These are phyloP conservation scores for Sugiyamaella chiloensis DNA, from an alignment of 805 yeast species.

Conservation along the genomic window DNA sequence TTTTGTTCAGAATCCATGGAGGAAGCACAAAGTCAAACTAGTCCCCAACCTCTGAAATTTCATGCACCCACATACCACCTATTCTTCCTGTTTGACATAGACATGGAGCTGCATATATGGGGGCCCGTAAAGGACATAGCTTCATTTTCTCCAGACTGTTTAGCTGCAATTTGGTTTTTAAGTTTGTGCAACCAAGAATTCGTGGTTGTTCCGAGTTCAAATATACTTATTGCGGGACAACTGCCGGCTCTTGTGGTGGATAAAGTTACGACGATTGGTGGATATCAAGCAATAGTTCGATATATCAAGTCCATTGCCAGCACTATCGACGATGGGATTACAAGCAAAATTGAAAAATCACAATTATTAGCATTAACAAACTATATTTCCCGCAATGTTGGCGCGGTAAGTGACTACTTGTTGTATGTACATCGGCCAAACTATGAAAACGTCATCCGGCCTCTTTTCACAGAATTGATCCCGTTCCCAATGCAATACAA, in stretches of 20 bases:
- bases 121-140: conserved; percentile 25
- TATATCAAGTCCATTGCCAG: conserved; percentile 17
- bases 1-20: too few species aligned
- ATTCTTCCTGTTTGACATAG: too few species aligned
- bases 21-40: too few species aligned
- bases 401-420: conserved; percentile 18
- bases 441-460: conserved; percentile 32
- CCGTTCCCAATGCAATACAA: conserved; percentile 39
- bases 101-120: conserved; percentile 34
- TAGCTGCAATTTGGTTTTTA: conserved; percentile 31
- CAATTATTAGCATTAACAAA: conserved; percentile 20
- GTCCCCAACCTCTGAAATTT: too few species aligned
- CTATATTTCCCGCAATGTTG: conserved; percentile 23
- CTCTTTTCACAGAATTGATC: conserved; percentile 29
- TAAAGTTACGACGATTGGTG: conserved; percentile 18
- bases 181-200: conserved; percentile 13
- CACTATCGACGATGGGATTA: conserved; percentile 9
- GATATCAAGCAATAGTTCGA: conserved; percentile 27
- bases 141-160: conserved; percentile 32
- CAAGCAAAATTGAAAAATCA: conserved; percentile 18
- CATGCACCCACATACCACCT: too few species aligned
- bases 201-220: conserved; percentile 27
- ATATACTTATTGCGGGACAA: conserved; percentile 22
- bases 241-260: conserved; percentile 29
- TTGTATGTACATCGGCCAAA: conserved; percentile 28